A percentile compares a stretch with the other conserved stretches of the same genome.
These are phyloP conservation scores for Odontarrhena argentea DNA, from an alignment of 345 rosid species.

Conservation along the genomic window DNA sequence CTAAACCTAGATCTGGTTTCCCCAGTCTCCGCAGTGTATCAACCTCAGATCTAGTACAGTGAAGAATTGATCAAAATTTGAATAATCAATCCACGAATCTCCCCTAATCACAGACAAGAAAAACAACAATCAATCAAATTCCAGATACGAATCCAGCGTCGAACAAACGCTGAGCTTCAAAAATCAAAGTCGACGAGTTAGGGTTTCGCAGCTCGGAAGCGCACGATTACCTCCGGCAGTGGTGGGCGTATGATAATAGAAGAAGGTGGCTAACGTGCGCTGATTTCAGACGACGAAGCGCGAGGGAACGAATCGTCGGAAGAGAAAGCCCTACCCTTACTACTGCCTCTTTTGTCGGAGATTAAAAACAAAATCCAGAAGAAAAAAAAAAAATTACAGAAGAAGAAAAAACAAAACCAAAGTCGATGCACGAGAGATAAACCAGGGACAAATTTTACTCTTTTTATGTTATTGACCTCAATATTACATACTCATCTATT, in stretches of 20 bases:
- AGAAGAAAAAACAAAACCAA: background rate
- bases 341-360: constrained; percentile 40
- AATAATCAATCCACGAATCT: constrained; percentile 24
- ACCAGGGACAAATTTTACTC: constrained; percentile 25
- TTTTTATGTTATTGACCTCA: constrained; percentile 15
- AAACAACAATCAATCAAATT: constrained; percentile 30
- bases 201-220: constrained; percentile 37
- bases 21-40: constrained; percentile 23
- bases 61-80: constrained; percentile 30
- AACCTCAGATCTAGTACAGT: constrained; percentile 40
- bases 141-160: constrained; percentile 22
- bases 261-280: constrained; percentile 34
- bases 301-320: constrained; percentile 41
- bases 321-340: constrained; percentile 45
- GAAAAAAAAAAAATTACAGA: background rate
- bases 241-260: constrained; percentile 29
- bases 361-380: background rate
- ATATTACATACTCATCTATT: background rate
- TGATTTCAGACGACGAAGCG: constrained; percentile 37
- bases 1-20: constrained; percentile 37
- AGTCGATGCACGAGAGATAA: constrained; percentile 29
- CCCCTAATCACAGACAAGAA: constrained; percentile 38
- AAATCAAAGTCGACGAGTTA: constrained; percentile 21
- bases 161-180: constrained; percentile 12
- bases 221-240: constrained; percentile 39